These are phyloP conservation scores for Fibroporia radiculosa DNA, from an alignment of 768 basidiomycete species.

Conservation along the genomic window DNA sequence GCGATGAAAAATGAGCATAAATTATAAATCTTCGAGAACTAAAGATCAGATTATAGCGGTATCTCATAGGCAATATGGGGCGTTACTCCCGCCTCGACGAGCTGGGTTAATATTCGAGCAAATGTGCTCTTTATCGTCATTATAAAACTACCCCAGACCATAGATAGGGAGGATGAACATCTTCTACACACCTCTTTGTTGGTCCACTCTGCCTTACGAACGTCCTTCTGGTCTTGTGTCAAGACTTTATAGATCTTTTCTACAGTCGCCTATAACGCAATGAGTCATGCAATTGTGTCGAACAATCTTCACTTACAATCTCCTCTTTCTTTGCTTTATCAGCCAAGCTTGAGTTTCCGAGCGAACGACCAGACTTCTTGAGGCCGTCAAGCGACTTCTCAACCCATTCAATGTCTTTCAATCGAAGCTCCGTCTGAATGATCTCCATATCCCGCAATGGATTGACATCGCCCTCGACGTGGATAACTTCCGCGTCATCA, in stretches of 20 bases:
- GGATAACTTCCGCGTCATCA: conserved; percentile 98
- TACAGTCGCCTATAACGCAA: conserved; percentile 53
- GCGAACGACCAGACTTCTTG: conserved; percentile 64
- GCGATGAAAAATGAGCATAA: too few species aligned
- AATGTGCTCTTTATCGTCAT: conserved; percentile 42
- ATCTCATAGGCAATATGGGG: conserved; percentile 71
- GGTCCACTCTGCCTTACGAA: conserved; percentile 89
- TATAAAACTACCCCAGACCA: neutral
- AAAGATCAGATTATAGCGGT: conserved; percentile 24
- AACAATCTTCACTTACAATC: conserved; percentile 59
- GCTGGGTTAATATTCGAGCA: conserved; percentile 86
- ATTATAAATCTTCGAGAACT: too few species aligned
- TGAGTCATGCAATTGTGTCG: conserved; percentile 2
- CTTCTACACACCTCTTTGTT: conserved; percentile 82
- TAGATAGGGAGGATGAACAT: neutral
- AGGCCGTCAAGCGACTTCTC: conserved; percentile 80
- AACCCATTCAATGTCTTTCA: conserved; percentile 99
- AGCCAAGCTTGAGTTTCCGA: conserved; percentile 73
- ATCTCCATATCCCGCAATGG: conserved; percentile 97
- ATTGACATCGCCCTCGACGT: conserved; percentile 97
- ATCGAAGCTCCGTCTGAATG: conserved; percentile 85
- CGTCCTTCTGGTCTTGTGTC: conserved; percentile 77
- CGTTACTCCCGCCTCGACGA: conserved; percentile 94
- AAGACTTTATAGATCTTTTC: conserved; percentile 81
- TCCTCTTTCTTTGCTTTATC: conserved; percentile 98